Evolutionary conservation across 257 asterid genomes (phyloP).

Genomic region (Solanum pennellii): DNA sequence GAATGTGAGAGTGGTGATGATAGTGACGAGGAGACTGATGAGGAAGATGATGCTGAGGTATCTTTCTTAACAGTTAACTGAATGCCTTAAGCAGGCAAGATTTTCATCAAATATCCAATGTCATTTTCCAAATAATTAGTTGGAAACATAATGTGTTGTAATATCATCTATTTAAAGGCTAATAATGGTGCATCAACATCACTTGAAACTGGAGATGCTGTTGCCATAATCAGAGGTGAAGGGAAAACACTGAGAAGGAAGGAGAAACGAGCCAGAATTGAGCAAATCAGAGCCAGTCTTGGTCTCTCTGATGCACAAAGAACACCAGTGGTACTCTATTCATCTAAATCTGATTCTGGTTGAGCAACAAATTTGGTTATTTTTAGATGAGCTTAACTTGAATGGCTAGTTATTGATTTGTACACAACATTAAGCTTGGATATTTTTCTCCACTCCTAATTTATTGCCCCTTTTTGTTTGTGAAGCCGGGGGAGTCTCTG

Average conservation of each 20-base stretch:
- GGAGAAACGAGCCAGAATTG: slow-evolving; percentile 81
- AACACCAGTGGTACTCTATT: slow-evolving; percentile 64
- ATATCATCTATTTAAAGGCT: slow-evolving; percentile 25
- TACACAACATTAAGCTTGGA: not conserved
- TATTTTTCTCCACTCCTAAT: not conserved
- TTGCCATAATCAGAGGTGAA: slow-evolving; percentile 84
- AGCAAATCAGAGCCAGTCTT: slow-evolving; percentile 91
- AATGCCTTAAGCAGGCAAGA: not conserved
- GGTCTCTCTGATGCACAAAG: slow-evolving; percentile 98
- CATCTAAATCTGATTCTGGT: not conserved
- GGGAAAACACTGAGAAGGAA: slow-evolving; percentile 74
- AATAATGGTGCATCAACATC: slow-evolving; percentile 28
- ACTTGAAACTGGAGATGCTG: slow-evolving; percentile 69
- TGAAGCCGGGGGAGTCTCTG: slow-evolving; percentile 83
- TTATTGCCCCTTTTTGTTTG: slow-evolving; percentile 1
- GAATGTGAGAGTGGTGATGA: slow-evolving; percentile 51
- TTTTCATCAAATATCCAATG: not conserved
- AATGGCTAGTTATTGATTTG: not conserved
- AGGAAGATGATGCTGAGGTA: slow-evolving; percentile 57
- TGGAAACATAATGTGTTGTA: not conserved
- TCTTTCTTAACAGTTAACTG: slow-evolving; percentile 5
- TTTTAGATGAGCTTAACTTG: not conserved
- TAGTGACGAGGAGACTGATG: slow-evolving; percentile 48
- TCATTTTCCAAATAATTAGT: not conserved
- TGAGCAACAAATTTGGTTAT: not conserved